Conservation (phyloP, 441 rosid genomes). For the Syzygium syzygioides region DNA sequence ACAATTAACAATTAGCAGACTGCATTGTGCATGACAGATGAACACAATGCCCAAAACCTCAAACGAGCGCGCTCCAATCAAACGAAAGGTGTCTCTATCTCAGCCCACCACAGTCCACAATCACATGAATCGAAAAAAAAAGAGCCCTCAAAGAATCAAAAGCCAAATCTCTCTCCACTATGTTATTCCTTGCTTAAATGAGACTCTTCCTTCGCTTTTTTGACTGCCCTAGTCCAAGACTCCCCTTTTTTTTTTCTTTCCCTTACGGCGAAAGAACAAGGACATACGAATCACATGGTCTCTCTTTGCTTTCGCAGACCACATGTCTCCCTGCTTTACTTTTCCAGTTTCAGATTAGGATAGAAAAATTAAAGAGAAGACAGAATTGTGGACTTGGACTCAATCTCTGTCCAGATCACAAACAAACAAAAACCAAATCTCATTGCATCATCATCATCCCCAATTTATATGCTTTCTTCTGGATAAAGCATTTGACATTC, state of each 20-base stretch:
- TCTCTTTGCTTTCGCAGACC: constrained; percentile 4
- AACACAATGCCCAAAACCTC: not conserved
- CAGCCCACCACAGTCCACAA: not conserved
- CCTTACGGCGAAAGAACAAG: constrained; percentile 6
- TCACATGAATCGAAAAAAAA: not conserved
- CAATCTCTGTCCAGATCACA: not conserved
- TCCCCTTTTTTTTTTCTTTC: constrained; percentile 18
- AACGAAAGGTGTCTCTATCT: no score
- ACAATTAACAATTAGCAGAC: not conserved
- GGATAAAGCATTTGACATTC: not conserved
- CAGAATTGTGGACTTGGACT: not conserved
- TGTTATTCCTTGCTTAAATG: not conserved
- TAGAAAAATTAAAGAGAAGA: not conserved
- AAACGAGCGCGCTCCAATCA: no score
- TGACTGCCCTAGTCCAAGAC: constrained; percentile 43
- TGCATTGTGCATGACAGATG: not conserved
- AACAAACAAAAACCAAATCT: not conserved
- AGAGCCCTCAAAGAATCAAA: not conserved
- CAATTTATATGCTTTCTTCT: not conserved
- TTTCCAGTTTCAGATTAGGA: constrained; percentile 8
- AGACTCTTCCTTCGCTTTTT: constrained; percentile 19
- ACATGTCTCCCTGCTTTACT: constrained; percentile 3
- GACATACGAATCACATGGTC: constrained; percentile 32
- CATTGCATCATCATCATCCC: not conserved
- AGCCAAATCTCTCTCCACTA: not conserved